These are phyloP conservation scores for Fusarium sacchari DNA, from an alignment of 2,329 filamentous ascomycete species.

Conservation along the genomic window DNA sequence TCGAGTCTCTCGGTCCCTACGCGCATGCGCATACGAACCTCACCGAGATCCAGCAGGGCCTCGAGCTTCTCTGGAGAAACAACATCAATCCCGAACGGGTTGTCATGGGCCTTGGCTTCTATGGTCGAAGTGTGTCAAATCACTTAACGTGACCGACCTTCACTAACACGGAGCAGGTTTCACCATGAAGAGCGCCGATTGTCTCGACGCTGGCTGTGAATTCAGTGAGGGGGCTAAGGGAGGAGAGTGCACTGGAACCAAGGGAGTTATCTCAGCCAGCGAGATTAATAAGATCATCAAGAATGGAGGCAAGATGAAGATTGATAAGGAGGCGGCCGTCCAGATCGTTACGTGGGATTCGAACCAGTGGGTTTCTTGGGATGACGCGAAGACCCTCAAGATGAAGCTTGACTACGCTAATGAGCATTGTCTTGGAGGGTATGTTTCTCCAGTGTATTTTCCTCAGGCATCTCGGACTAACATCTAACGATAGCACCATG, in stretches of 20 bases:
- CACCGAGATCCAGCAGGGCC: background rate
- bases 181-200: background rate
- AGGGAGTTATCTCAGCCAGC: fast-evolving
- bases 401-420: background rate
- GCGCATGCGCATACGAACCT: background rate
- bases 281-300: background rate
- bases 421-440: background rate
- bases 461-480: no score
- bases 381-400: background rate
- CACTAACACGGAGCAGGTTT: no score
- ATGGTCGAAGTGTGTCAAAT: background rate
- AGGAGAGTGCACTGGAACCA: background rate
- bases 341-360: background rate
- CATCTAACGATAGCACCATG: background rate
- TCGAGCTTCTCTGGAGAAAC: background rate
- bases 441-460: no score
- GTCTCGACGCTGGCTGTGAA: fast-evolving
- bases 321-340: fast-evolving
- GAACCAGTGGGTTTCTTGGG: background rate
- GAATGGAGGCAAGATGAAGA: background rate
- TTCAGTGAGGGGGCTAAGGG: background rate
- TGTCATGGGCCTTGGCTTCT: background rate
- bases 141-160: no score
- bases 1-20: background rate
- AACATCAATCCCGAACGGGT: background rate